A percentile compares a stretch with the other conserved stretches of the same genome.
Conservation (phyloP, 768 basidiomycete species). For the Kwoniella heveanensis region DNA sequence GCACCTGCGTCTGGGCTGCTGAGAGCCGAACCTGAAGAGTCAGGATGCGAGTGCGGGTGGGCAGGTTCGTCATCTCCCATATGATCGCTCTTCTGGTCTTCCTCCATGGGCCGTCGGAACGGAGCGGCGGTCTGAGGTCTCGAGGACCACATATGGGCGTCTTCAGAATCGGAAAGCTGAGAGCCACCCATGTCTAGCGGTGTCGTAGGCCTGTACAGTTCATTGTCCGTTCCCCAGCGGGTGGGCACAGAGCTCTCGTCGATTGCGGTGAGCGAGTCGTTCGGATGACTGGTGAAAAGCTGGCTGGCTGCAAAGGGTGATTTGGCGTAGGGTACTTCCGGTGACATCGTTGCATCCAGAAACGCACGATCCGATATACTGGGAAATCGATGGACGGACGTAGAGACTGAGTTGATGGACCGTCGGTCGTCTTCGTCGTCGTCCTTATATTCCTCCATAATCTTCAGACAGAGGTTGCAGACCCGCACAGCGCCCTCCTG, state of each 20-base stretch:
- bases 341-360: constrained; percentile 66
- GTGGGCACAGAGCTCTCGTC: constrained; percentile 35
- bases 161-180: constrained; percentile 37
- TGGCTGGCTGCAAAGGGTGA: constrained; percentile 88
- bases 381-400: constrained; percentile 65
- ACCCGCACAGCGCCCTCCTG: constrained; percentile 93
- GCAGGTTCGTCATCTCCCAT: constrained; percentile 8
- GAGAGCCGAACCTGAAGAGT: constrained; percentile 1
- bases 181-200: constrained; percentile 27
- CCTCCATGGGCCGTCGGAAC: constrained; percentile 56
- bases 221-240: constrained; percentile 22
- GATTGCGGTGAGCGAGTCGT: constrained; percentile 43
- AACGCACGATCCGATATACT: constrained; percentile 42
- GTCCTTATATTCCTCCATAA: constrained; percentile 82
- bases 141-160: constrained; percentile 36
- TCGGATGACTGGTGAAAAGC: constrained; percentile 64
- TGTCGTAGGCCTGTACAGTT: constrained; percentile 29
- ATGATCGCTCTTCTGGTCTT: constrained; percentile 49
- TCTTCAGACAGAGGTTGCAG: constrained; percentile 92
- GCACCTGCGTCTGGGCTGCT: background rate
- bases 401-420: constrained; percentile 72
- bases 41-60: background rate
- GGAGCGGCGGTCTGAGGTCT: constrained; percentile 54
- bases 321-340: constrained; percentile 65
- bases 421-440: constrained; percentile 90